Percentiles rank a stretch among this genome's conserved stretches.
Conservation (phyloP, 2,329 filamentous ascomycete genomes). For the Exophiala xenobiotica region DNA sequence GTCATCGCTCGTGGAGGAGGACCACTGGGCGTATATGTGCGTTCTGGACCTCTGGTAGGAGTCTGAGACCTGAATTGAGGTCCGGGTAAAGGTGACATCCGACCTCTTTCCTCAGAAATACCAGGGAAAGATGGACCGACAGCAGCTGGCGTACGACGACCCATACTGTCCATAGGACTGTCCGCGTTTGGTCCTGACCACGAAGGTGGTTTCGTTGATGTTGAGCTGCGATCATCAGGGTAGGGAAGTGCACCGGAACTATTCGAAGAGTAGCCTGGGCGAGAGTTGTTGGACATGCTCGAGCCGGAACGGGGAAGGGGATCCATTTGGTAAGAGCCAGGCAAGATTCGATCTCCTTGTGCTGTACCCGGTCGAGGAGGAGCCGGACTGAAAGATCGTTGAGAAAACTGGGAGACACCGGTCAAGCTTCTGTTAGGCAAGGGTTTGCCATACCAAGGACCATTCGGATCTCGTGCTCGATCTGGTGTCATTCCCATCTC, state of each 20-base stretch:
- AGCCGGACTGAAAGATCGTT: slow-evolving; percentile 32
- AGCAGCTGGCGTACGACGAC: slow-evolving; percentile 21
- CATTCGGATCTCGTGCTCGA: slow-evolving; percentile 29
- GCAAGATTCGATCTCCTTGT: slow-evolving; percentile 30
- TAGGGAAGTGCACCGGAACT: slow-evolving; percentile 21
- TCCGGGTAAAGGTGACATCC: slow-evolving; percentile 26
- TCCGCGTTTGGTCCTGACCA: slow-evolving; percentile 18
- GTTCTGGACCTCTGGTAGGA: slow-evolving; percentile 24
- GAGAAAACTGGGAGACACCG: slow-evolving; percentile 31
- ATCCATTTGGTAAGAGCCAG: slow-evolving; percentile 33
- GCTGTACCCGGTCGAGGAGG: slow-evolving; percentile 29
- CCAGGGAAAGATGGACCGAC: slow-evolving; percentile 17
- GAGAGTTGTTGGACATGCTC: slow-evolving; percentile 25
- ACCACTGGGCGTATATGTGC: slow-evolving; percentile 25
- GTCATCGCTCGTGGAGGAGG: slow-evolving; percentile 5
- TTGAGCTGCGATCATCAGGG: slow-evolving; percentile 22
- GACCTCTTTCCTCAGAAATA: slow-evolving; percentile 25
- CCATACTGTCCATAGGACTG: slow-evolving; percentile 5
- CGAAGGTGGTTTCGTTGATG: slow-evolving; percentile 16
- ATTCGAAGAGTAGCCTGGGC: slow-evolving; percentile 21
- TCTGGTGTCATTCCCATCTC: slow-evolving; percentile 56
- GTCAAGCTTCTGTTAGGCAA: slow-evolving; percentile 25
- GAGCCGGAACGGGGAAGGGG: slow-evolving; percentile 31
- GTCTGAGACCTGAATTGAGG: slow-evolving; percentile 24
- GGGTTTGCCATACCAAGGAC: slow-evolving; percentile 25